Evolutionary conservation across 2,329 filamentous ascomycete genomes (phyloP), one percentile per base, ranked within the genome.

Genomic region (Beauveria sp.): DNA sequence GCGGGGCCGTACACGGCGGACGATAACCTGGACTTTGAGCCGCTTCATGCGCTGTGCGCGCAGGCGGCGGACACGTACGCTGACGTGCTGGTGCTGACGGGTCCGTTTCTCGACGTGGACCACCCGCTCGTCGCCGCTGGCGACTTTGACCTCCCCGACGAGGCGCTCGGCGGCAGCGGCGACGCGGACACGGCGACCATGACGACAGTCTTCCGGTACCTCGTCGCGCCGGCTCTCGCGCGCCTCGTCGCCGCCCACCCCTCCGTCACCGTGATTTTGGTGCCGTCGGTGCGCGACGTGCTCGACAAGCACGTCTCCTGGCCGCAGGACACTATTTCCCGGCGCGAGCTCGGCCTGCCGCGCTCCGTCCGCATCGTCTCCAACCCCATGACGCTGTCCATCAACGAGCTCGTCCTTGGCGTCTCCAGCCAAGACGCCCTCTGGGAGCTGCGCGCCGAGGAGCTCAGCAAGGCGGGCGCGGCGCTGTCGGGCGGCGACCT

Each of bases 1-100:
- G 85, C 91, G 0, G 95, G 95, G 0, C 95, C 95, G 0, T 99
- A 96, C 74, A 96, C 93, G 0, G 86, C 92, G 3, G 93, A 98
- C 67, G 90, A 93, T 69, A 96, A 96, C 70, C 86, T 99, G 51
- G 89, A 92, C 66, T 99, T 93, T 70, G 90, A 96, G 69, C 89
- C 93, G 8, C 78, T 99, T 1, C 86, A 92, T 68, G 86, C 90
- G 34, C 81, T 99, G 18, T 93, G 93, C 71, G 82, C 83, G 66
- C 87, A 88, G 68, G 92, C 93, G 9, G 86, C 86, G 18, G 86
- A 91, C 65, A 84, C 81, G 24, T 87, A 85, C 65, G 89, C 88
- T 12, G 95, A 99, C 71, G 84, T 85, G 3, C 76, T 99, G 30
- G 82, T 98, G 49, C 80, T 99, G 9, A 79, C 84, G 4, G 95